Percentiles rank a stretch among this genome's conserved stretches.
Evolutionary conservation across 2,329 filamentous ascomycete genomes (phyloP).

Genomic region (Colletotrichum somersetense): DNA sequence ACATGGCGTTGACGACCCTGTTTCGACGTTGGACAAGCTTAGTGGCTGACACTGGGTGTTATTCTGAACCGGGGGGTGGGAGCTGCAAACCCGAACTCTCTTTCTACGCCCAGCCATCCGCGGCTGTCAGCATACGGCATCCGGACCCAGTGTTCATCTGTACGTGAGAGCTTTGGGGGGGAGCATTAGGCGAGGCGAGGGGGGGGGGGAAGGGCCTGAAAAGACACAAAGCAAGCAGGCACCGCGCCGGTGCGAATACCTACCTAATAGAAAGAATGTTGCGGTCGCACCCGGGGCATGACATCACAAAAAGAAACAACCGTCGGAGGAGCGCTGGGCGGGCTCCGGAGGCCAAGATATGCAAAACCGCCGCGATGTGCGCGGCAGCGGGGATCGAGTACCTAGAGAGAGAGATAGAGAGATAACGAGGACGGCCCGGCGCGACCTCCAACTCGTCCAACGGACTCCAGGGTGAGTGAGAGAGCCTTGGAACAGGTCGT

Average conservation of each 20-base stretch:
- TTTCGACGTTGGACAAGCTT: neutral
- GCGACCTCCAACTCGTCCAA: neutral
- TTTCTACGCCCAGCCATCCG: slow-evolving; percentile 11
- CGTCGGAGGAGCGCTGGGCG: neutral
- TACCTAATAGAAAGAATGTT: neutral
- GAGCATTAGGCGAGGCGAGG: too few species aligned
- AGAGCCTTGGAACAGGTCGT: slow-evolving; percentile 2
- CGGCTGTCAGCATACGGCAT: slow-evolving; percentile 14
- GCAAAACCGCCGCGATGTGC: too few species aligned
- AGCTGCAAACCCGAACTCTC: slow-evolving; percentile 26
- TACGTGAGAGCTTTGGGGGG: slow-evolving; percentile 16
- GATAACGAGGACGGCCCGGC: neutral
- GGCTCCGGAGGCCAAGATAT: neutral
- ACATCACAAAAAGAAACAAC: neutral
- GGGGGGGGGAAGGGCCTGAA: neutral
- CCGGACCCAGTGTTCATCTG: slow-evolving; percentile 32
- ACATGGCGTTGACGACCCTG: slow-evolving; percentile 4
- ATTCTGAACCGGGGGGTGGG: neutral
- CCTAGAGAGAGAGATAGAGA: too few species aligned
- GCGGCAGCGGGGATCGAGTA: neutral
- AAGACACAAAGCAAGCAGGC: neutral
- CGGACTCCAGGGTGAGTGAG: too few species aligned
- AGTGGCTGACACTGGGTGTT: neutral
- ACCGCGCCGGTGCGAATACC: neutral
- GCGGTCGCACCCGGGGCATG: neutral